These are phyloP conservation scores for Lactarius hatsudake DNA, from an alignment of 768 basidiomycete genomes.

Conservation along the genomic window DNA sequence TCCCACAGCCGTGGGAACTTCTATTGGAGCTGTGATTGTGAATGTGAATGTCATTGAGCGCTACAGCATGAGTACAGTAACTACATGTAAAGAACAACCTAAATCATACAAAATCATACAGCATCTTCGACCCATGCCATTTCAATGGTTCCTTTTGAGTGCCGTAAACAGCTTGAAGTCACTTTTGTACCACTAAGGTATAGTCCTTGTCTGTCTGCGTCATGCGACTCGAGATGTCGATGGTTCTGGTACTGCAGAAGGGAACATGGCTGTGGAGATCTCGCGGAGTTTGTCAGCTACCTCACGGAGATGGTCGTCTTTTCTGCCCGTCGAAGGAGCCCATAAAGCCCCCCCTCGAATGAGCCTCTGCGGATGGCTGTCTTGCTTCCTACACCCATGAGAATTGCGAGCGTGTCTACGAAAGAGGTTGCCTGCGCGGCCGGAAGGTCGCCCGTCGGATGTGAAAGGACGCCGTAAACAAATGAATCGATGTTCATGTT, in stretches of 20 bases:
- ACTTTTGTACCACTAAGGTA: background rate
- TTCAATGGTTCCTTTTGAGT: background rate
- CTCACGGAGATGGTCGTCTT: constrained; percentile 32
- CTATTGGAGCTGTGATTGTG: background rate
- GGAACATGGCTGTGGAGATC: background rate
- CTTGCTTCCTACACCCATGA: constrained; percentile 1
- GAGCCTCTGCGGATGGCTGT: background rate
- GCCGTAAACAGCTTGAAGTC: background rate
- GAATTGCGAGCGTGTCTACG: constrained; percentile 10
- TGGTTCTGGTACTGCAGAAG: background rate
- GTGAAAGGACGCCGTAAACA: background rate
- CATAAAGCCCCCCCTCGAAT: background rate
- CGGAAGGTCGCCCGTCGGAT: background rate
- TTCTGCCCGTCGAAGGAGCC: background rate
- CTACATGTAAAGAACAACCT: background rate
- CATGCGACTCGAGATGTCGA: background rate
- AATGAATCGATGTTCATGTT: background rate
- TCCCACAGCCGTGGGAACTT: background rate
- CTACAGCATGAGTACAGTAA: background rate
- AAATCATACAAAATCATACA: background rate
- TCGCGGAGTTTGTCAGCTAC: constrained; percentile 4
- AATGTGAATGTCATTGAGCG: background rate
- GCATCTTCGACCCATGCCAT: background rate
- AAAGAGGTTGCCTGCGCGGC: background rate
- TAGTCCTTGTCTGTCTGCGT: background rate